phyloP scores from a whole-genome alignment of 139 green algal species.

The Edaphochlamys debaryana region DNA sequence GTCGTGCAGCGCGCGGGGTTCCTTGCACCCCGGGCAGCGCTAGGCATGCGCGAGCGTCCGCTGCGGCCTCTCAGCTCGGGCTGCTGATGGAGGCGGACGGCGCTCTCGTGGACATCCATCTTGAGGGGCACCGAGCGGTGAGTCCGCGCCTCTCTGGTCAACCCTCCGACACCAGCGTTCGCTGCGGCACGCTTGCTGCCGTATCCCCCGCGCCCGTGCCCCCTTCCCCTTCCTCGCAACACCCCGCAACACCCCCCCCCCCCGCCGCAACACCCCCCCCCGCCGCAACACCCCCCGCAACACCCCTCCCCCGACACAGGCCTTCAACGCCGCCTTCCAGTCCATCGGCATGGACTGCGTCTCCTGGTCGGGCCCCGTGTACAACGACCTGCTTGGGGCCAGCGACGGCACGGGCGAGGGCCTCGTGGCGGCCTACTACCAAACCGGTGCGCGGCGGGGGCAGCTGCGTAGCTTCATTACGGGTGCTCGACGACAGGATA shows the following conservation, averaged over 20 bases:
- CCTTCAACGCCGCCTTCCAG: constrained; percentile 30
- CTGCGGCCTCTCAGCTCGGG: neutral
- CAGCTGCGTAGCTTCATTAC: too few species aligned
- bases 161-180: neutral
- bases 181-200: neutral
- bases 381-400: constrained; percentile 33
- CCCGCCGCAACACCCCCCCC: too few species aligned
- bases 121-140: constrained; percentile 34
- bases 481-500: too few species aligned
- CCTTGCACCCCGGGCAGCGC: too few species aligned
- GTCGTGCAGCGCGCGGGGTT: too few species aligned
- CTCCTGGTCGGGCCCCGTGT: constrained; percentile 1
- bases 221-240: neutral
- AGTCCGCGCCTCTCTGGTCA: neutral
- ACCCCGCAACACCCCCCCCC: too few species aligned
- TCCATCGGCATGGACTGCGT: constrained; percentile 42
- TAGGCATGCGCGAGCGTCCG: too few species aligned
- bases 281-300: too few species aligned
- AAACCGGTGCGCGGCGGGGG: constrained; percentile 11
- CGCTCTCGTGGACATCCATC: constrained; percentile 17
- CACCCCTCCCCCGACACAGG: neutral
- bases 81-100: constrained; percentile 30
- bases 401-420: constrained; percentile 38
- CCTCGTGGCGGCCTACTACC: constrained; percentile 20
- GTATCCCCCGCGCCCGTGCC: too few species aligned